A percentile compares a stretch with the other conserved stretches of the same genome.
phyloP scores from a whole-genome alignment of 257 asterid genomes.

The Capsicum pubescens region DNA sequence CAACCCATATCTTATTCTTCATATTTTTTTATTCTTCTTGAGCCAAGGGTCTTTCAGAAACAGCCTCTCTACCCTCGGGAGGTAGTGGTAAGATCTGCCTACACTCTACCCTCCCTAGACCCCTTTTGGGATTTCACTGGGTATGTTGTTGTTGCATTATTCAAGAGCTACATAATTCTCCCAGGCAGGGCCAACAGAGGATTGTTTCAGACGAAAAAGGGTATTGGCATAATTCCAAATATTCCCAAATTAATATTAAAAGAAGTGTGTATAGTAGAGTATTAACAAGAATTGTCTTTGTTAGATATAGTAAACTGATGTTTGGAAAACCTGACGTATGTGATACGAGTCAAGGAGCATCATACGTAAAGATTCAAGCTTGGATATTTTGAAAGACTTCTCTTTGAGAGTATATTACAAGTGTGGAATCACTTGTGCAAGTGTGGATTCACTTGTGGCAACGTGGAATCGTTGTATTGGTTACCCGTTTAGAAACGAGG shows the following conservation, averaged over 20 bases:
- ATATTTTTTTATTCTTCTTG: background rate
- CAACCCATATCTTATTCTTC: background rate
- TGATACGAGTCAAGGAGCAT: background rate
- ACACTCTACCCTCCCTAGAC: too few species aligned
- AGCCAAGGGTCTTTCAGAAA: too few species aligned
- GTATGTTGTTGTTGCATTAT: background rate
- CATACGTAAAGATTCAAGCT: too few species aligned
- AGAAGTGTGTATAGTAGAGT: background rate
- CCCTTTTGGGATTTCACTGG: too few species aligned
- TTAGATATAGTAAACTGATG: background rate
- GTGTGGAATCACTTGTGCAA: too few species aligned
- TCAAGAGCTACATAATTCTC: background rate
- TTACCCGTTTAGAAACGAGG: too few species aligned
- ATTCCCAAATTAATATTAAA: background rate
- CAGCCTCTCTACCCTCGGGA: too few species aligned
- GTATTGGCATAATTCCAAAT: constrained; percentile 8
- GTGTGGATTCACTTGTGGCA: too few species aligned
- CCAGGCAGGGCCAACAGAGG: background rate
- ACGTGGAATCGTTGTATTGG: too few species aligned
- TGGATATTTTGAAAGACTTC: too few species aligned
- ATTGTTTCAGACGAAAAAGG: background rate
- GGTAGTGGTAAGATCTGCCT: too few species aligned
- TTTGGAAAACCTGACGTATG: background rate
- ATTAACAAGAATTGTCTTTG: background rate
- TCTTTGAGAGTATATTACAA: too few species aligned